Base-by-base conservation (phyloP, 208 protist species). In the Leishmania arabica region DNA sequence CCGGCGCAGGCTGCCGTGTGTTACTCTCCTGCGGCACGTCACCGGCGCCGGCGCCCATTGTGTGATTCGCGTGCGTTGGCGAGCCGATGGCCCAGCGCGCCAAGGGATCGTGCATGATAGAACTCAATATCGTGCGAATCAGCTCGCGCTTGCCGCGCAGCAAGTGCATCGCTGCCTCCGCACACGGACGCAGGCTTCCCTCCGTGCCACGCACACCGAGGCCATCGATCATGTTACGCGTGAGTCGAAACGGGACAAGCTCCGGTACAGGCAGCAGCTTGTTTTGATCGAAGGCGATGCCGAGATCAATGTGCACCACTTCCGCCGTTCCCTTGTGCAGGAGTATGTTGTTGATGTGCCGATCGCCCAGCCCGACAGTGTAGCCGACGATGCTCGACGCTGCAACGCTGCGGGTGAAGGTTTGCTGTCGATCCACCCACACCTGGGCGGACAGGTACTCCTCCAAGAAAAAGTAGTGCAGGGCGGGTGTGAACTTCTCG, bases 381-480 rank as follows among this genome's bases (percentile, higher is more conserved):
- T 99, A 99, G 54, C 99, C 98, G 19, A 99, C 83, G 70, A 99
- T 98, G 64, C 91, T 97, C 66, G 82, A 92, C 1, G 90, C 85
- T 1, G 98, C 99, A 0, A 98, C 92, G 83, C 94, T 98, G 37
- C 94, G 92, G 0, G 90, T 98, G 91, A 99, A 99, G 6, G 78
- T 77, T 1, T 97, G 88, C 53, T 95, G 92, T 7, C 89, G 86
- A 31, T 82, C 73, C 42, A 99, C 90, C 92, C 96, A 99, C 56
- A 92, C 89, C 76, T 85, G 68, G 13, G 89, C 83, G 0, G 95
- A 86, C 54, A 84, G 31, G 75, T 92, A 99, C 7, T 94, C 78
- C 83, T 99, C 98, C 15, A 97, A 70, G 80, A 99, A 99, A 83
- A 99, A 99, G 86, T 98, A 97, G 84, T 98, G 97, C 71, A 99